Conservation (phyloP, 495 filamentous ascomycete species). For the Glutinoglossum americanum region DNA sequence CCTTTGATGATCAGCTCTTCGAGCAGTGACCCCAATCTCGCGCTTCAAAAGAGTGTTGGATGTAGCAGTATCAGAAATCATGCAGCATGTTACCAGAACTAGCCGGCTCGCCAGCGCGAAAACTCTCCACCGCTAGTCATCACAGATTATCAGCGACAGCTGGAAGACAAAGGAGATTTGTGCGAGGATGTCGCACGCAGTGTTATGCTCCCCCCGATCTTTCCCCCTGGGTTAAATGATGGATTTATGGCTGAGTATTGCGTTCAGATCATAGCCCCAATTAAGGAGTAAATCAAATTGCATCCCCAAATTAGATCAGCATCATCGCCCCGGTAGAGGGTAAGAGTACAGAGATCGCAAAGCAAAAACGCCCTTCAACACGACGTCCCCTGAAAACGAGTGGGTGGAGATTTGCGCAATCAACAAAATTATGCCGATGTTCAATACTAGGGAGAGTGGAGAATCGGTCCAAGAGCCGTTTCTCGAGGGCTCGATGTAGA, state of each 20-base stretch:
- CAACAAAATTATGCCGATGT: neutral
- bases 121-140: neutral
- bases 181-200: neutral
- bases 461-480: neutral
- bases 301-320: neutral
- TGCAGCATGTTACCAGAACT: neutral
- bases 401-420: neutral
- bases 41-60: neutral
- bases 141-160: neutral
- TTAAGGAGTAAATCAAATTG: neutral
- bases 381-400: neutral
- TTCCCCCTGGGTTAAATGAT: neutral
- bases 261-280: neutral
- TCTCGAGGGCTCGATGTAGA: neutral
- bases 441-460: neutral
- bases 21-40: neutral
- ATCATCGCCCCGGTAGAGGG: neutral
- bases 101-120: neutral
- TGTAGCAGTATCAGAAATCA: neutral
- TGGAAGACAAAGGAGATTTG: neutral
- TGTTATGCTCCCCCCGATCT: neutral
- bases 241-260: neutral
- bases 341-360: neutral
- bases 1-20: neutral
- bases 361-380: conserved; percentile 1